Evolutionary conservation across 1,139 yeast species (phyloP), one percentile per base, ranked within the genome.

Genomic region (Blastobotrys aristatus): DNA sequence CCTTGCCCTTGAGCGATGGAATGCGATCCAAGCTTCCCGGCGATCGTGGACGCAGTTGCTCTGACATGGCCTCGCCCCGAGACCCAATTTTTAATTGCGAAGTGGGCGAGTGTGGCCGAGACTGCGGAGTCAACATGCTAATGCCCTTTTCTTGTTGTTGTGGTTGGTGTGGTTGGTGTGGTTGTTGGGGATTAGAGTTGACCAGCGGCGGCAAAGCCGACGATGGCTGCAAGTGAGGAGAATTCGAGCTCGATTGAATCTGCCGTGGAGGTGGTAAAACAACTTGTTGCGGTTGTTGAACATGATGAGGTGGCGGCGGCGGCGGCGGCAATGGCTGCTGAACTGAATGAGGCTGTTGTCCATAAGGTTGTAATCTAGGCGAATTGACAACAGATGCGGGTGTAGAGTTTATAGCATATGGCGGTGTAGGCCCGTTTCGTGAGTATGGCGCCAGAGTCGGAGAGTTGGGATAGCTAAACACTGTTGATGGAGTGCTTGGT

Each of bases 31-130:
- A 49, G 11, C 59, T 62, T 11, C 64, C 62, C 2, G 59, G 64
- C 1, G 65, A 57, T 20, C 62, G 53, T 18, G 69, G 68, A 17
- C 64, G 55, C 45, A 64, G 53, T 49, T 63, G 66, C 53, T 65
- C 69, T 47, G 66, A 62, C 61, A 64, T 55, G 26, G 56, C 51
- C 32, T 55, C 60, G 2, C 58, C 53, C 8, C 48, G 41, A 10
- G 20, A 6, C 5, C 37, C 37, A 10, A 7, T 4, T 34, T 16
- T 10, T 4, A 20, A 18, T 10, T 21, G 20, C 8, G 16, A 7
- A 3, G 13, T 18, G 18, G 61, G 61, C 20, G 61, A 54, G 27
- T 56, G 59, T 2, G 63, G 64, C 22, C 62, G 51, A 5, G 62
- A 58, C 48, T 54, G 63, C 3, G 64, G 62, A 11, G 63, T 59